These are phyloP conservation scores for Prunus dulcis DNA, from an alignment of 306 rosid genomes.

Conservation along the genomic window DNA sequence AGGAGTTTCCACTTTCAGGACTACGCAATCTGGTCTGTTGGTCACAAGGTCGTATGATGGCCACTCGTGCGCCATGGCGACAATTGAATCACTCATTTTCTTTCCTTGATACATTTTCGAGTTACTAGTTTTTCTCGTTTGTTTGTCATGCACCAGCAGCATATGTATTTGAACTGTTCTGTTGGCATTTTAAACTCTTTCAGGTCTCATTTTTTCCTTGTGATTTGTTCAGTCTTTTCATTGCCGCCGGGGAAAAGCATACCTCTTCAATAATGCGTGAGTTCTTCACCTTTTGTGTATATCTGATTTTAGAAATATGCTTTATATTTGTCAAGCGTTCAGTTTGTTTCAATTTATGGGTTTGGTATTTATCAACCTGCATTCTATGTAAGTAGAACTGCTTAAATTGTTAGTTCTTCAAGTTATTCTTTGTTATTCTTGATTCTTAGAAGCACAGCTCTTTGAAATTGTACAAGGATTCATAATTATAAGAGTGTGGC, in stretches of 20 bases:
- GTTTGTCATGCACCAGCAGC: not conserved
- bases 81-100: not conserved
- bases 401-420: not conserved
- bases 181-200: constrained; percentile 20
- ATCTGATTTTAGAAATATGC: not conserved
- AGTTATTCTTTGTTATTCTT: not conserved
- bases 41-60: not conserved
- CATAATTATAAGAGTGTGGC: not conserved
- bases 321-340: not conserved
- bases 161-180: constrained; percentile 18
- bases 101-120: not conserved
- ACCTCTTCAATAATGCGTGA: constrained; percentile 76
- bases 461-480: not conserved
- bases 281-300: constrained; percentile 29
- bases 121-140: constrained; percentile 19
- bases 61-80: not conserved
- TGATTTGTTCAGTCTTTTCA: constrained; percentile 54
- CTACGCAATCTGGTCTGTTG: not conserved
- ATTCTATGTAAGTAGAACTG: not conserved
- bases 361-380: not conserved
- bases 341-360: not conserved
- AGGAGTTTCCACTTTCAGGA: not conserved
- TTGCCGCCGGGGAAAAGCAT: constrained; percentile 79
- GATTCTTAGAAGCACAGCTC: not conserved
- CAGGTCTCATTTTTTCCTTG: constrained; percentile 20